Percentiles rank a stretch among this genome's conserved stretches.
Evolutionary conservation across 2,329 filamentous ascomycete species (phyloP).

Genomic region (Alternaria panax): DNA sequence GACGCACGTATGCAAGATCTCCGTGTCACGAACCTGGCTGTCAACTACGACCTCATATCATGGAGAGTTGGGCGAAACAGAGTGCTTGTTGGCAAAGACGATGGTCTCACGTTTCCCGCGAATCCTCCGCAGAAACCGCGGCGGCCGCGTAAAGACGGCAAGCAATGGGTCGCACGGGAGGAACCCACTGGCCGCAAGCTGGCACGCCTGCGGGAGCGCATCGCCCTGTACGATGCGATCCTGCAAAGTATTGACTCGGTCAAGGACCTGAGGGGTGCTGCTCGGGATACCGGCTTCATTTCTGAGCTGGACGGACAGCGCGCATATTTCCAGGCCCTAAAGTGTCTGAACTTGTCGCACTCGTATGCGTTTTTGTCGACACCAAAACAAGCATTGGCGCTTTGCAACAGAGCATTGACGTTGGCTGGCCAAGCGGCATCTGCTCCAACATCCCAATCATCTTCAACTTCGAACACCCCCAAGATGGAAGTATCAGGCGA

Average conservation of each 20-base stretch:
- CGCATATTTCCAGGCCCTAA: conserved; percentile 86
- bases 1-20: conserved; percentile 90
- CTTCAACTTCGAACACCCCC: conserved; percentile 56
- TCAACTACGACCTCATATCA: conserved; percentile 92
- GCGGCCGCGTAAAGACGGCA: conserved; percentile 58
- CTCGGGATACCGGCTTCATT: conserved; percentile 79
- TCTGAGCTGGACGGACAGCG: conserved; percentile 79
- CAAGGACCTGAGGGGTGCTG: conserved; percentile 87
- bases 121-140: conserved; percentile 63
- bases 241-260: conserved; percentile 90
- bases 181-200: conserved; percentile 78
- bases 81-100: conserved; percentile 81
- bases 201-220: conserved; percentile 81
- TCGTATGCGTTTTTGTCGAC: conserved; percentile 80
- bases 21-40: conserved; percentile 89
- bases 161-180: conserved; percentile 59
- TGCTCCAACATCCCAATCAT: conserved; percentile 45
- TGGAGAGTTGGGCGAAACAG: conserved; percentile 95
- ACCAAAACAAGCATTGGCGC: conserved; percentile 80
- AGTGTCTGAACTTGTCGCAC: conserved; percentile 84
- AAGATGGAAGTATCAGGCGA: conserved; percentile 71
- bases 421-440: conserved; percentile 63
- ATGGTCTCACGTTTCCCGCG: conserved; percentile 70
- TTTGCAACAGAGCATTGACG: conserved; percentile 75
- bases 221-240: conserved; percentile 89